A percentile compares a stretch with the other conserved stretches of the same genome.
Conservation (phyloP, 1,284 basidiomycete species). For the Naganishia liquefaciens region DNA sequence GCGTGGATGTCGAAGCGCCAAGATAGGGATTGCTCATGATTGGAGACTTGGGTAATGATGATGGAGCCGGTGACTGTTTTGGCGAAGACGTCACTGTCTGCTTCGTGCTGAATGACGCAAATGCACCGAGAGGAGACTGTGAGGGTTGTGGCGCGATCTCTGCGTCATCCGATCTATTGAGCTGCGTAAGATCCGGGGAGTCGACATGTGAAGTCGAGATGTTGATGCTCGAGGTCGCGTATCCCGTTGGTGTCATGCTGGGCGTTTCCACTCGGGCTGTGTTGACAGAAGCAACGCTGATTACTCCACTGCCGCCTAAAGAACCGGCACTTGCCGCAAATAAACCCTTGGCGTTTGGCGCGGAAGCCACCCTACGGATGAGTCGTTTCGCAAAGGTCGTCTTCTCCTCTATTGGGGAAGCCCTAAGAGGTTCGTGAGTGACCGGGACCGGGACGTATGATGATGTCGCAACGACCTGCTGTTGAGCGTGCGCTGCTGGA, state of each 20-base stretch:
- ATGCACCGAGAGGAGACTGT: slow-evolving; percentile 10
- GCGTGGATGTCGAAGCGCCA: slow-evolving; percentile 21
- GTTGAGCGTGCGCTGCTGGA: background rate
- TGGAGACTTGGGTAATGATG: slow-evolving; percentile 15
- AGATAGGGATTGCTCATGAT: slow-evolving; percentile 21
- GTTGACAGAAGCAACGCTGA: slow-evolving; percentile 37
- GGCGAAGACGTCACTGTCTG: slow-evolving; percentile 32
- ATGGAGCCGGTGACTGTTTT: slow-evolving; percentile 18
- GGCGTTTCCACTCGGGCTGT: slow-evolving; percentile 59
- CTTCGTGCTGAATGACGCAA: slow-evolving; percentile 26
- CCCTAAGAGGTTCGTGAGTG: slow-evolving; percentile 11
- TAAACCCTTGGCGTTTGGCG: slow-evolving; percentile 91
- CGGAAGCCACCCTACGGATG: slow-evolving; percentile 90
- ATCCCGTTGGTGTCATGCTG: slow-evolving; percentile 32
- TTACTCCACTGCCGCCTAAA: slow-evolving; percentile 34
- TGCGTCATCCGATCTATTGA: slow-evolving; percentile 1
- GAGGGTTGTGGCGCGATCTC: slow-evolving; percentile 2
- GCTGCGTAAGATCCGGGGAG: slow-evolving; percentile 55
- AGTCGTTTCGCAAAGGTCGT: slow-evolving; percentile 67
- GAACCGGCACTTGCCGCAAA: slow-evolving; percentile 57
- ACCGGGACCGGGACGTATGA: slow-evolving; percentile 10
- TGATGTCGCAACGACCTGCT: background rate
- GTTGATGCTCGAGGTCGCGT: slow-evolving; percentile 58
- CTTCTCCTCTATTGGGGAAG: slow-evolving; percentile 16
- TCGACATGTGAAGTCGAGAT: slow-evolving; percentile 59